A percentile compares a stretch with the other conserved stretches of the same genome.
Conservation (phyloP, 2,329 filamentous ascomycete species). For the Massarina eburnea region DNA sequence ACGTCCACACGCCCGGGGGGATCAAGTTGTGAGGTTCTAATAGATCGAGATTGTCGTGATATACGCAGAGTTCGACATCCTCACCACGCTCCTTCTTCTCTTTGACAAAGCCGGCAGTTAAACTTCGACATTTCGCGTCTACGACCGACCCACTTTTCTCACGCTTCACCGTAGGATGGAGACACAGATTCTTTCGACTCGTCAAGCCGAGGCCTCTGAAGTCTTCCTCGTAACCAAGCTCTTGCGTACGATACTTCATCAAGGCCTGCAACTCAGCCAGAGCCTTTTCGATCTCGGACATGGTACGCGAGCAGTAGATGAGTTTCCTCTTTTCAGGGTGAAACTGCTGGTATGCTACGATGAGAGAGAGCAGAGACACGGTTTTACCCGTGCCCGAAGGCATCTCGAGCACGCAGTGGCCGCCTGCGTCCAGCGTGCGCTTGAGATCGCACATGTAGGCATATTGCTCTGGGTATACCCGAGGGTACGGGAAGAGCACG, state of each 20-base stretch:
- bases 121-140: slow-evolving; percentile 90
- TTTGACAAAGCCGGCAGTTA: slow-evolving; percentile 95
- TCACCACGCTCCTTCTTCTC: slow-evolving; percentile 97
- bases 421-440: slow-evolving; percentile 86
- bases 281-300: slow-evolving; percentile 99
- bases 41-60: slow-evolving; percentile 96
- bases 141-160: slow-evolving; percentile 95
- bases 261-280: slow-evolving; percentile 85
- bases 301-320: slow-evolving; percentile 98
- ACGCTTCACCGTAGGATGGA: slow-evolving; percentile 92
- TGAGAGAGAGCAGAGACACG: slow-evolving; percentile 89
- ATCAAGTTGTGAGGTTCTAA: slow-evolving; percentile 94
- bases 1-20: slow-evolving; percentile 92
- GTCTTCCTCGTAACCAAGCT: slow-evolving; percentile 89
- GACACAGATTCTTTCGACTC: slow-evolving; percentile 94
- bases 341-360: slow-evolving; percentile 93
- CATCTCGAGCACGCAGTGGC: slow-evolving; percentile 98
- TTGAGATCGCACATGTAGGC: slow-evolving; percentile 84
- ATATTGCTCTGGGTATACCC: slow-evolving; percentile 65
- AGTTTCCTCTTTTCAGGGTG: slow-evolving; percentile 93
- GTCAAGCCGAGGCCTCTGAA: slow-evolving; percentile 91
- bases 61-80: slow-evolving; percentile 90
- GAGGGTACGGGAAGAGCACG: slow-evolving; percentile 72
- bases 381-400: slow-evolving; percentile 98
- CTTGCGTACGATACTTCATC: slow-evolving; percentile 90